phyloP scores from a whole-genome alignment of 306 rosid species.

The Vigna reflexopilosa region DNA sequence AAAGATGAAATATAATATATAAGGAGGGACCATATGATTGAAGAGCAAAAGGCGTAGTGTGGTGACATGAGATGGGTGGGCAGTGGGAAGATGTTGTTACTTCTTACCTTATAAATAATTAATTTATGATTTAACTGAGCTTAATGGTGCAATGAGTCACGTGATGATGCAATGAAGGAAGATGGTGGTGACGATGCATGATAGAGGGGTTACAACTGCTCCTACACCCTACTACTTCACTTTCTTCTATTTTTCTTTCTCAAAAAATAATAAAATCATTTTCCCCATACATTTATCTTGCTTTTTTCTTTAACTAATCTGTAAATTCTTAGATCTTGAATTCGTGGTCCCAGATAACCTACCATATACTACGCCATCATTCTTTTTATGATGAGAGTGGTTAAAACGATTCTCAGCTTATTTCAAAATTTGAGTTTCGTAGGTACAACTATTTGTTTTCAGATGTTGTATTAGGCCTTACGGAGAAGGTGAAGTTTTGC shows the following conservation, averaged over 20 bases:
- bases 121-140: neutral
- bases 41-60: neutral
- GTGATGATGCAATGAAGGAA: slow-evolving; percentile 18
- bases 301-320: neutral
- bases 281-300: neutral
- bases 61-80: neutral
- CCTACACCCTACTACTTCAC: neutral
- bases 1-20: too few species aligned
- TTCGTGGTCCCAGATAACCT: neutral
- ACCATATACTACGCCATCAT: too few species aligned
- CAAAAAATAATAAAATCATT: too few species aligned
- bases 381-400: neutral
- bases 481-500: neutral
- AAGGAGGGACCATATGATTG: neutral
- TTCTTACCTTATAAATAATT: slow-evolving; percentile 3
- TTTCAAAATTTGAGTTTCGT: neutral
- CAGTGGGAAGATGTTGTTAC: neutral
- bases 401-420: too few species aligned
- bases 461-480: neutral
- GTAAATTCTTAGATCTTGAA: neutral
- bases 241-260: neutral
- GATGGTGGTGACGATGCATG: slow-evolving; percentile 6
- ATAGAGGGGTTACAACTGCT: slow-evolving; percentile 41
- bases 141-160: neutral
- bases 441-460: neutral